Conservation (phyloP, 78 protist genomes). For the Dictyostelium firmibasis region DNA sequence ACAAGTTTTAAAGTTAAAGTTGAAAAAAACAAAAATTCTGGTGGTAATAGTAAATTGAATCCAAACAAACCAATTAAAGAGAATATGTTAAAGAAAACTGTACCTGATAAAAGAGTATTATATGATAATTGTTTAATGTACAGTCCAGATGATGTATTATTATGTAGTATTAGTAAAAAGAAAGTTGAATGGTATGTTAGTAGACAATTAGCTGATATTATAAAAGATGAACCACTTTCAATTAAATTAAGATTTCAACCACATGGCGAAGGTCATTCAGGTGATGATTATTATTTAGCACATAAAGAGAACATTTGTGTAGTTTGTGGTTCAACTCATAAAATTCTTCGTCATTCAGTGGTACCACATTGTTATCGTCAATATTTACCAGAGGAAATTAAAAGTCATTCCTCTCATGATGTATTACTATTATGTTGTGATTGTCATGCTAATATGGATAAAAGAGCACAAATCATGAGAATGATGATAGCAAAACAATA, state of each 20-base stretch:
- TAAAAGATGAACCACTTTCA: slow-evolving; percentile 8
- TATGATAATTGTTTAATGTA: slow-evolving; percentile 70
- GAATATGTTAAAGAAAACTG: background rate
- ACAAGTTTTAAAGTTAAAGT: slow-evolving; percentile 33
- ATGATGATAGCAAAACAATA: slow-evolving; percentile 40
- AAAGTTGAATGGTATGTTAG: slow-evolving; percentile 65
- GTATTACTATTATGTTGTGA: slow-evolving; percentile 61
- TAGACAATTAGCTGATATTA: background rate
- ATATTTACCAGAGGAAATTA: slow-evolving; percentile 45
- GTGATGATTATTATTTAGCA: slow-evolving; percentile 32
- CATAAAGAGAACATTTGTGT: slow-evolving; percentile 57
- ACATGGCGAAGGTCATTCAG: slow-evolving; percentile 71
- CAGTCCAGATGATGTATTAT: slow-evolving; percentile 24
- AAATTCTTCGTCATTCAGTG: slow-evolving; percentile 50
- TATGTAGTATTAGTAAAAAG: slow-evolving; percentile 61
- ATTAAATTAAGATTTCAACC: slow-evolving; percentile 40
- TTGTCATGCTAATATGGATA: slow-evolving; percentile 41
- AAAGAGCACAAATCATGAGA: slow-evolving; percentile 48
- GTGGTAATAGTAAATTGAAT: background rate
- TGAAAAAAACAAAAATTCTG: background rate
- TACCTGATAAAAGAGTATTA: slow-evolving; percentile 33
- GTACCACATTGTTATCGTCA: slow-evolving; percentile 75
- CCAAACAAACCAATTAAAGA: background rate
- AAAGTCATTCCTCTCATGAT: slow-evolving; percentile 26
- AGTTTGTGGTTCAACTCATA: slow-evolving; percentile 48